Evolutionary conservation across 1,139 yeast genomes (phyloP).

Genomic region (Kodamaea derodonti): DNA sequence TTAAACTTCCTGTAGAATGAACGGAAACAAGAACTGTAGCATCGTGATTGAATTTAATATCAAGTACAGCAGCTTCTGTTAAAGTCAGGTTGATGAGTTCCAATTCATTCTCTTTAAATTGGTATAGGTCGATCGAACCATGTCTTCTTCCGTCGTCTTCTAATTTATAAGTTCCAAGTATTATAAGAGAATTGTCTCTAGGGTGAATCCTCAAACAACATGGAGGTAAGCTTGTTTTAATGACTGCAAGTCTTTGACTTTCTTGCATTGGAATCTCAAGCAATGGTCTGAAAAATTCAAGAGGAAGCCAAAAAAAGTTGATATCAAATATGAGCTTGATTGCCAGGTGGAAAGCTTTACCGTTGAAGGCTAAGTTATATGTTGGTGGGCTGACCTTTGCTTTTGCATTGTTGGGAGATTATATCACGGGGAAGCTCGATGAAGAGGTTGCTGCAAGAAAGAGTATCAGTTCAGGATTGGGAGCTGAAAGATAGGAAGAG

Average conservation of each 20-base stretch:
- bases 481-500: no score
- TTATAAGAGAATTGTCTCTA: slow-evolving; percentile 37
- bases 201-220: slow-evolving; percentile 71
- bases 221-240: slow-evolving; percentile 65
- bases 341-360: slow-evolving; percentile 48
- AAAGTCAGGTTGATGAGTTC: slow-evolving; percentile 20
- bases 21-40: slow-evolving; percentile 51
- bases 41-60: slow-evolving; percentile 65
- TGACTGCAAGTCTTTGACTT: slow-evolving; percentile 17
- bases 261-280: slow-evolving; percentile 1
- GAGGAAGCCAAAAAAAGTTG: no score
- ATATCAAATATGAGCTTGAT: slow-evolving; percentile 38
- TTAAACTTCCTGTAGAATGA: slow-evolving; percentile 76
- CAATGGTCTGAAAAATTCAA: no score
- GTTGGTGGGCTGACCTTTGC: slow-evolving; percentile 52
- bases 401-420: slow-evolving; percentile 51
- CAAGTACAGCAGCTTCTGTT: slow-evolving; percentile 69
- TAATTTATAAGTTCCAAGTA: slow-evolving; percentile 78
- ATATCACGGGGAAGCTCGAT: slow-evolving; percentile 42
- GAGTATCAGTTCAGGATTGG: slow-evolving; percentile 16
- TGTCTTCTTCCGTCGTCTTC: slow-evolving; percentile 53
- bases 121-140: slow-evolving; percentile 72
- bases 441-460: slow-evolving; percentile 40
- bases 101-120: slow-evolving; percentile 15
- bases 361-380: slow-evolving; percentile 48